A percentile compares a stretch with the other conserved stretches of the same genome.
These are phyloP conservation scores for Dissophora ornata DNA, from an alignment of 192 early-diverging fungal species.

Conservation along the genomic window DNA sequence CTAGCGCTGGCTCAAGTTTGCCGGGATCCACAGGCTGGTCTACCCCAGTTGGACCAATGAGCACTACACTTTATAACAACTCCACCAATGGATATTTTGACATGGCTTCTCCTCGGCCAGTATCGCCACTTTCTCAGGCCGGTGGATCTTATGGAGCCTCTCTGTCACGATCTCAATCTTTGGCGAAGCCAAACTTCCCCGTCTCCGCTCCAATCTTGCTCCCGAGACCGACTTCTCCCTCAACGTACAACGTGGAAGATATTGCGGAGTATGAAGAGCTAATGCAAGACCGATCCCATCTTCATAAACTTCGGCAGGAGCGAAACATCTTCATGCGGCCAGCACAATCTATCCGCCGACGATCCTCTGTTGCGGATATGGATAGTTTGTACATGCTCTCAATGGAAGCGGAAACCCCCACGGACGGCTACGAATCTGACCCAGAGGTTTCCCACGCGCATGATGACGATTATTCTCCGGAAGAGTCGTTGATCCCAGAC, in stretches of 20 bases:
- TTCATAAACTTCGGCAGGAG: constrained; percentile 28
- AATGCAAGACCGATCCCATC: constrained; percentile 33
- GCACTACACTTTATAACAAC: background rate
- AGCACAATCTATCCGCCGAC: constrained; percentile 15
- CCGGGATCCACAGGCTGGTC: constrained; percentile 22
- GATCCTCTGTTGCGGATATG: constrained; percentile 41
- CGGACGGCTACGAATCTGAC: constrained; percentile 50
- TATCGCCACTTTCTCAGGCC: constrained; percentile 23
- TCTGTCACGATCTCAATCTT: constrained; percentile 19
- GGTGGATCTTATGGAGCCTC: constrained; percentile 6
- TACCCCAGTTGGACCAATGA: constrained; percentile 6
- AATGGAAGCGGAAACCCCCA: background rate
- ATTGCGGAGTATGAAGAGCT: constrained; percentile 41
- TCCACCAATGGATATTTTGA: constrained; percentile 37
- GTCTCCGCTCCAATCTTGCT: background rate
- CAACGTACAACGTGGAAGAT: constrained; percentile 18
- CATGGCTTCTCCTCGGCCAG: constrained; percentile 3
- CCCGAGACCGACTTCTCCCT: constrained; percentile 16
- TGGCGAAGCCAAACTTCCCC: constrained; percentile 6
- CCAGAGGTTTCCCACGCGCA: constrained; percentile 34
- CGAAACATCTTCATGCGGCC: constrained; percentile 16
- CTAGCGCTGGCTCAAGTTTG: constrained; percentile 26
- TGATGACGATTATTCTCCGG: constrained; percentile 1
- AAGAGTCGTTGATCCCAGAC: constrained; percentile 25
- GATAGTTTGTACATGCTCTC: constrained; percentile 32